Percentiles rank a stretch among this genome's conserved stretches.
Evolutionary conservation across 768 basidiomycete genomes (phyloP).

Genomic region (Suillus hirtellus): DNA sequence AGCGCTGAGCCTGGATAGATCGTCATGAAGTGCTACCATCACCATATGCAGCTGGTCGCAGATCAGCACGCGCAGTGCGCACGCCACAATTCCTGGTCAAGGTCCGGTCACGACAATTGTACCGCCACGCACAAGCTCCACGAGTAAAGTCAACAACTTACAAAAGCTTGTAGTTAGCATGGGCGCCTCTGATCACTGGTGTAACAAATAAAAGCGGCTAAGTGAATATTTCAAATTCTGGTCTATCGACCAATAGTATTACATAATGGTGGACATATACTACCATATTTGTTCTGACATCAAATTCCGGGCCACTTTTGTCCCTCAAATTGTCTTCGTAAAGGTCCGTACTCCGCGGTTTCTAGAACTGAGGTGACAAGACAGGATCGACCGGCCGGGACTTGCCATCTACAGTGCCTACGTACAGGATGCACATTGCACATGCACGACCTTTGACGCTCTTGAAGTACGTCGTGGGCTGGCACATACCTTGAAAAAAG

Average conservation of each 20-base stretch:
- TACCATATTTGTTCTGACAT: not conserved
- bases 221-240: no score
- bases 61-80: no score
- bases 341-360: constrained; percentile 3
- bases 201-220: no score
- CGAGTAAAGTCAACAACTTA: no score
- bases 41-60: no score
- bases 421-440: not conserved
- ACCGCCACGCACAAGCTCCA: no score
- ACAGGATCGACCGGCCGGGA: constrained; percentile 7
- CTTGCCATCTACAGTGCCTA: constrained; percentile 1
- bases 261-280: not conserved
- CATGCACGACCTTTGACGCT: not conserved
- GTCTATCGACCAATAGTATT: no score
- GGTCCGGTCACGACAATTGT: no score
- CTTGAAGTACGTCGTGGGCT: not conserved
- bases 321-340: not conserved
- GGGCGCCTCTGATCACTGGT: no score
- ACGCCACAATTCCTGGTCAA: no score
- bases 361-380: constrained; percentile 1
- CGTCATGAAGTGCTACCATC: not conserved
- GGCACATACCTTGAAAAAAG: not conserved
- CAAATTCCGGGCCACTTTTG: not conserved
- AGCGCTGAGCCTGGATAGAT: not conserved
- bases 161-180: no score